Percentiles rank a stretch among this genome's conserved stretches.
These are phyloP conservation scores for Lipomyces yamadae DNA, from an alignment of 805 yeast species.

Conservation along the genomic window DNA sequence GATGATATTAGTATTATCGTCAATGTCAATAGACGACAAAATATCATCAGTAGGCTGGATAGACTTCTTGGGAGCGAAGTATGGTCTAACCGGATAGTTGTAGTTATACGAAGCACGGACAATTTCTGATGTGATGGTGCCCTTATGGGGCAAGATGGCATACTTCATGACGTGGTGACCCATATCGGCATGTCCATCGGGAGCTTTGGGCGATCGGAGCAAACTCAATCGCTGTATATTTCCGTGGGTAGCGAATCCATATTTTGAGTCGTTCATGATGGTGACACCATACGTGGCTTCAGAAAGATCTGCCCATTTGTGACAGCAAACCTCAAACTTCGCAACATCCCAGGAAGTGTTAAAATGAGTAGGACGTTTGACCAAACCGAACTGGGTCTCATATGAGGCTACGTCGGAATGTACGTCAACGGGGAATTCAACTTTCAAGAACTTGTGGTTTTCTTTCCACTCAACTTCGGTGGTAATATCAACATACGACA, in stretches of 20 bases:
- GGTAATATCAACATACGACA: constrained; percentile 55
- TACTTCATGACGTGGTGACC: constrained; percentile 83
- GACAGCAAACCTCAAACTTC: constrained; percentile 93
- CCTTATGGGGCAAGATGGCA: constrained; percentile 82
- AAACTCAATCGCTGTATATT: constrained; percentile 84
- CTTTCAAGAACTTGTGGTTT: constrained; percentile 84
- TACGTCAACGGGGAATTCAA: constrained; percentile 90
- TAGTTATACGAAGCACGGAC: constrained; percentile 79
- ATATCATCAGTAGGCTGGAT: constrained; percentile 39
- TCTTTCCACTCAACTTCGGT: constrained; percentile 85
- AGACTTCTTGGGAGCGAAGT: constrained; percentile 34
- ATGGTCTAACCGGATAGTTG: constrained; percentile 57
- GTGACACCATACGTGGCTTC: constrained; percentile 88
- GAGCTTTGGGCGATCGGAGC: constrained; percentile 89
- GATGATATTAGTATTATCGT: constrained; percentile 64
- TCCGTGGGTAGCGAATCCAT: constrained; percentile 95
- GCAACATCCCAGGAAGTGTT: constrained; percentile 97
- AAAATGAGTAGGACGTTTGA: constrained; percentile 90
- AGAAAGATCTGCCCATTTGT: constrained; percentile 89
- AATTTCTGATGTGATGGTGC: constrained; percentile 61
- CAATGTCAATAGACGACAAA: constrained; percentile 46
- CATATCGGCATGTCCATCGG: constrained; percentile 94
- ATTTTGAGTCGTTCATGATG: constrained; percentile 79
- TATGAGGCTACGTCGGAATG: constrained; percentile 77
- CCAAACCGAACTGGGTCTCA: constrained; percentile 93